Conservation (phyloP, 371 early-diverging fungal genomes). For the Rhizopus sp. region DNA sequence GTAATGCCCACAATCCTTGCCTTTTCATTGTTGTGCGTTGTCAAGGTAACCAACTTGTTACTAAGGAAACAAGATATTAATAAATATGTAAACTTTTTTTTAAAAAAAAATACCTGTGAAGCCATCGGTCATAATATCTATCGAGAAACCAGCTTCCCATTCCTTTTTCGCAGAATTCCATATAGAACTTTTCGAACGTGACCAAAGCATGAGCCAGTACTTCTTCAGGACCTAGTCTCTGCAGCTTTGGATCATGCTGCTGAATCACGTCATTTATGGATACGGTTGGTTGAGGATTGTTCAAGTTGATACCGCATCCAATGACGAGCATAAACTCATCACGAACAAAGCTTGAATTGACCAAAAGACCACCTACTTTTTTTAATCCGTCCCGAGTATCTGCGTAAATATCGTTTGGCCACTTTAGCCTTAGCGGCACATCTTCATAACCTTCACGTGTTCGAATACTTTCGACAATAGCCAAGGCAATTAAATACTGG, state of each 20-base stretch:
- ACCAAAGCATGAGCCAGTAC: conserved; percentile 72
- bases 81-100: background rate
- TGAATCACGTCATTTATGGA: conserved; percentile 80
- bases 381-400: conserved; percentile 49
- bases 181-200: conserved; percentile 72
- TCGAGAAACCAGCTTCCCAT: conserved; percentile 69
- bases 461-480: conserved; percentile 80
- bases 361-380: conserved; percentile 83
- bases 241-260: conserved; percentile 42
- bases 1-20: conserved; percentile 78
- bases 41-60: conserved; percentile 70
- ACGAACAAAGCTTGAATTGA: conserved; percentile 70
- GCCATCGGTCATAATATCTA: conserved; percentile 79
- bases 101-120: conserved; percentile 65
- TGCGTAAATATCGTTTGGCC: conserved; percentile 96
- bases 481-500: conserved; percentile 87
- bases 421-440: conserved; percentile 84
- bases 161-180: conserved; percentile 64
- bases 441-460: conserved; percentile 72
- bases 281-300: conserved; percentile 79
- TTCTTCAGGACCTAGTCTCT: conserved; percentile 62
- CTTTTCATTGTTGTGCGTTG: conserved; percentile 52
- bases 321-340: conserved; percentile 75
- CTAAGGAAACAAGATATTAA: conserved; percentile 17
- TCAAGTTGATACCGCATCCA: conserved; percentile 80